Percentiles rank a stretch among this genome's conserved stretches.
These are phyloP conservation scores for Grosmannia penicillata DNA, from an alignment of 2,329 filamentous ascomycete genomes.

Conservation along the genomic window DNA sequence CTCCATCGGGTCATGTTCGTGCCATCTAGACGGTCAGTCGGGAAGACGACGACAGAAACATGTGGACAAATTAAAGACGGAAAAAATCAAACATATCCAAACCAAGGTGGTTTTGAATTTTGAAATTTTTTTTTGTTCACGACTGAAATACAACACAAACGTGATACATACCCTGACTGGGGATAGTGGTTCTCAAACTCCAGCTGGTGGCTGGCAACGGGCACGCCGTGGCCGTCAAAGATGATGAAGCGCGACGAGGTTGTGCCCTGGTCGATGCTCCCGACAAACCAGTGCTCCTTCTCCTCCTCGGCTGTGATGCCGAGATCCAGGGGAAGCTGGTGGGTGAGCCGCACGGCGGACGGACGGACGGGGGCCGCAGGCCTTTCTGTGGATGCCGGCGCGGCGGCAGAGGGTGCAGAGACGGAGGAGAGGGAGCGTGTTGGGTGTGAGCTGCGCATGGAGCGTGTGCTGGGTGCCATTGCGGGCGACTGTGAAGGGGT, in stretches of 20 bases:
- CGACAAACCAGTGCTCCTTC: constrained; percentile 49
- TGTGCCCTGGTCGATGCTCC: constrained; percentile 82
- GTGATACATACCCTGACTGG: constrained; percentile 73
- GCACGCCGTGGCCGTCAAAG: constrained; percentile 66
- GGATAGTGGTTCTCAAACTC: constrained; percentile 79
- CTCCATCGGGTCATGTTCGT: constrained; percentile 74
- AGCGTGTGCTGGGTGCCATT: too few species aligned
- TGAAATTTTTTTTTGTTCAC: too few species aligned
- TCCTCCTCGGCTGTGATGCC: constrained; percentile 18
- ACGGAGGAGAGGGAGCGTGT: too few species aligned
- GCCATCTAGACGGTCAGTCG: constrained; percentile 48
- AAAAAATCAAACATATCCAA: background rate
- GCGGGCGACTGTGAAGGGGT: too few species aligned
- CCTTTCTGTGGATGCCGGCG: too few species aligned
- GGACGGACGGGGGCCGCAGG: too few species aligned
- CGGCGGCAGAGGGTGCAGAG: too few species aligned
- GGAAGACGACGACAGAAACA: background rate
- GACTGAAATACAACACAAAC: too few species aligned
- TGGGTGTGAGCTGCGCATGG: too few species aligned
- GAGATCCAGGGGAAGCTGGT: constrained; percentile 17
- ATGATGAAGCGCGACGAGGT: constrained; percentile 84
- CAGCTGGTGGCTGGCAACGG: constrained; percentile 70
- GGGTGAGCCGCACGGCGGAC: constrained; percentile 1
- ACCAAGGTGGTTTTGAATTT: too few species aligned
- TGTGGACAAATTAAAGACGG: too few species aligned